Conservation (phyloP, 2,329 filamentous ascomycete genomes). For the Penicillium polonicum region DNA sequence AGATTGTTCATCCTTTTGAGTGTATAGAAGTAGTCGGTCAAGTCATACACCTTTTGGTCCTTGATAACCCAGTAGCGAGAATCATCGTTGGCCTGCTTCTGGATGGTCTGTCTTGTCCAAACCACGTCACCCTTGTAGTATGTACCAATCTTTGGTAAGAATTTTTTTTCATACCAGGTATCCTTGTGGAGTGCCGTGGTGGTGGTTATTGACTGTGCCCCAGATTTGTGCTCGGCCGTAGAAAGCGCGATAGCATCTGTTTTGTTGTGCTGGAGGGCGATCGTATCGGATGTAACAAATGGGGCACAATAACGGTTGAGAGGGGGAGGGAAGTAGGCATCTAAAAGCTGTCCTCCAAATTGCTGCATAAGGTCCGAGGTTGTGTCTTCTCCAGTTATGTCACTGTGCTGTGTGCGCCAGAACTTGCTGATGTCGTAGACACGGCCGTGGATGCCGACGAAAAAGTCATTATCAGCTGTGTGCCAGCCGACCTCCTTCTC, state of each 20-base stretch:
- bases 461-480: constrained; percentile 73
- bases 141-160: constrained; percentile 75
- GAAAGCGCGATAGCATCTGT: constrained; percentile 63
- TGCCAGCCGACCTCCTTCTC: constrained; percentile 68
- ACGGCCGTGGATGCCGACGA: constrained; percentile 78
- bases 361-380: constrained; percentile 66
- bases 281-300: constrained; percentile 61
- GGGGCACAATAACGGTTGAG: constrained; percentile 71
- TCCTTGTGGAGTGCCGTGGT: constrained; percentile 59
- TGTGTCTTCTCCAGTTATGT: constrained; percentile 59
- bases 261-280: constrained; percentile 52
- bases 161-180: constrained; percentile 75
- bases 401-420: constrained; percentile 81
- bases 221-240: constrained; percentile 68
- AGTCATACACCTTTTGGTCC: constrained; percentile 74
- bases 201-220: constrained; percentile 56
- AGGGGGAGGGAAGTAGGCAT: constrained; percentile 81
- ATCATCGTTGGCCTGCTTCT: constrained; percentile 63
- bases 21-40: constrained; percentile 89
- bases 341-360: constrained; percentile 75
- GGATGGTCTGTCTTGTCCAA: constrained; percentile 60
- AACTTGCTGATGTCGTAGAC: constrained; percentile 94
- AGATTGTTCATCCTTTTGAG: constrained; percentile 57
- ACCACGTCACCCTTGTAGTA: constrained; percentile 89
- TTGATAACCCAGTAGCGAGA: constrained; percentile 79